Conservation (phyloP, 768 basidiomycete genomes). For the Pleurotus salmoneostramineus region DNA sequence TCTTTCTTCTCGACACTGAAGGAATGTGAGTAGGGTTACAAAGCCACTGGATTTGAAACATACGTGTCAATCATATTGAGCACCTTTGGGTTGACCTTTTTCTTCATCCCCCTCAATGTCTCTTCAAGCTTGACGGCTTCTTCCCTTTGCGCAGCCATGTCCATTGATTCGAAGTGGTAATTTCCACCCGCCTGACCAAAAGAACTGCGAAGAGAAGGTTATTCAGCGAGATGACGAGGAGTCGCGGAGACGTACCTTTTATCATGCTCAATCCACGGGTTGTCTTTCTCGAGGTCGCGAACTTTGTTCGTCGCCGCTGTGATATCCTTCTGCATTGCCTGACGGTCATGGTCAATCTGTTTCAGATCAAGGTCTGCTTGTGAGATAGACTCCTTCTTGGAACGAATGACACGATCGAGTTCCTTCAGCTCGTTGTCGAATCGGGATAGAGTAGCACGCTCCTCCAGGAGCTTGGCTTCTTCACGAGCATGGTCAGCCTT, state of each 20-base stretch:
- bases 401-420: slow-evolving; percentile 78
- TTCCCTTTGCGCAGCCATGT: slow-evolving; percentile 55
- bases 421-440: slow-evolving; percentile 88
- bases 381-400: slow-evolving; percentile 66
- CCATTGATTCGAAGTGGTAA: slow-evolving; percentile 73
- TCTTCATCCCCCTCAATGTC: slow-evolving; percentile 84
- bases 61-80: slow-evolving; percentile 95
- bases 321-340: slow-evolving; percentile 61
- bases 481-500: slow-evolving; percentile 61
- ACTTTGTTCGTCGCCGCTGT: slow-evolving; percentile 46
- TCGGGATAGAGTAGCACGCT: slow-evolving; percentile 80
- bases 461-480: slow-evolving; percentile 72
- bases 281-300: slow-evolving; percentile 70
- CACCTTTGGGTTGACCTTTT: slow-evolving; percentile 93
- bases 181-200: slow-evolving; percentile 81
- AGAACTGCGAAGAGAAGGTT: slow-evolving; percentile 40
- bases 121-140: slow-evolving; percentile 74
- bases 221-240: neutral
- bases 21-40: neutral
- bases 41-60: slow-evolving; percentile 19
- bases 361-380: slow-evolving; percentile 65
- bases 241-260: slow-evolving; percentile 56
- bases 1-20: slow-evolving; percentile 92
- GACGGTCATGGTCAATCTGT: slow-evolving; percentile 69
- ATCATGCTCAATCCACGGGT: slow-evolving; percentile 89